Base-by-base conservation (phyloP, 2,329 filamentous ascomycete species). In the Phoma sp. region DNA sequence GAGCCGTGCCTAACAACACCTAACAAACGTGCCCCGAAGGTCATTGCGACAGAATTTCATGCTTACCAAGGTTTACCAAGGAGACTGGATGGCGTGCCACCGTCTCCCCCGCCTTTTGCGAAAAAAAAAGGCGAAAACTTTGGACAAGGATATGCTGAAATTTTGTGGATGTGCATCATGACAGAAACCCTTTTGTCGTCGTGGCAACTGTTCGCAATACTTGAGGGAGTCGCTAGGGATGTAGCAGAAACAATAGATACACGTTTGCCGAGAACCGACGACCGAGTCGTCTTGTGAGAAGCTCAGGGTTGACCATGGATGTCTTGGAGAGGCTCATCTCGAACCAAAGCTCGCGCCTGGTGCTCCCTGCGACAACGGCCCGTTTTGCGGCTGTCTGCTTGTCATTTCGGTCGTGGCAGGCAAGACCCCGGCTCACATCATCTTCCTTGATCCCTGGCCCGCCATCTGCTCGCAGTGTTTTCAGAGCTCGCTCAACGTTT, bases 301-400 rank as follows among this genome's bases (percentile, higher is more conserved):
- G 23, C 35, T 18, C 36, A 49, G 40, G 35, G 36, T 22, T 14
- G 18, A 35, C 27, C 40, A 24, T 44, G 7, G 37, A 39, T 14
- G 43, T 35, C 40, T 18, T 18, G 41, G 52, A 54, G 40, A 45
- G 35, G 35, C 40, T 54, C 51, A 49, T 49, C 52, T 54, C 14
- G 51, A 52, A 42, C 27, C 29, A 55, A 27, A 18, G 37, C 52
- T 37, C 52, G 36, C 52, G 41, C 37, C 13, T 55, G 52, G 46
- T 50, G 46, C 46, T 37, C 52, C 52, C 46, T 55, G 41, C 37
- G 14, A 49, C 32, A 46, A 55, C 52, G 52, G 46, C 36, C 52
- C 52, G 52, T 55, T 29, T 50, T 55, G 52, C 52, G 52, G 52
- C 52, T 50, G 52, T 38, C 46, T 46, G 51, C 46, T 47, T 47